phyloP scores from a whole-genome alignment of 2,329 filamentous ascomycete species.

The Elsinoe perseae region DNA sequence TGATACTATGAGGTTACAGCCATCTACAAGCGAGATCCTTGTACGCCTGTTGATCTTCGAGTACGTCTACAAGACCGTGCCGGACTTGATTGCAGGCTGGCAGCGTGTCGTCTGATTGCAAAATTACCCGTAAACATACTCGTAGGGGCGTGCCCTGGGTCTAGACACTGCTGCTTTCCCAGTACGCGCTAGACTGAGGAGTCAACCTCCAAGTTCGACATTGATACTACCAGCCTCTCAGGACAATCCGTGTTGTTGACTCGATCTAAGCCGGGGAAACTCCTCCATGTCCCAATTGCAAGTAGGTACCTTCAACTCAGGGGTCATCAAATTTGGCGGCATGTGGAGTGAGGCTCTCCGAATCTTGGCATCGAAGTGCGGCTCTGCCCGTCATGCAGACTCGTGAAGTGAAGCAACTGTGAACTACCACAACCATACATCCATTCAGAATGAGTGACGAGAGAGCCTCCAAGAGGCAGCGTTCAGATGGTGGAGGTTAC shows the following conservation, averaged over 20 bases:
- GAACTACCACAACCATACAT: not conserved
- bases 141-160: too few relatives aligned
- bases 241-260: too few relatives aligned
- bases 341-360: not conserved
- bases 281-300: too few relatives aligned
- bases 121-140: too few relatives aligned
- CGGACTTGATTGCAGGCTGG: not conserved
- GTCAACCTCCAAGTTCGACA: too few relatives aligned
- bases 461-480: slow-evolving; percentile 17
- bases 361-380: not conserved
- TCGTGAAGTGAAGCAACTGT: not conserved
- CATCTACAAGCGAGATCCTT: not conserved
- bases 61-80: not conserved
- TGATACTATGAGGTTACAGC: not conserved
- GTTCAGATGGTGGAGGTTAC: not conserved
- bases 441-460: not conserved
- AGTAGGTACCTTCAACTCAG: too few relatives aligned
- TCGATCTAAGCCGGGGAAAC: too few relatives aligned
- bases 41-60: not conserved
- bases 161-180: too few relatives aligned
- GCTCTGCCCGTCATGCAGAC: not conserved
- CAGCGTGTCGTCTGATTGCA: too few relatives aligned
- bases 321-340: not conserved
- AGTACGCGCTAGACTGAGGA: too few relatives aligned
- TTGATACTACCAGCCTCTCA: too few relatives aligned